phyloP scores from a whole-genome alignment of 163 green algal genomes.

The Scenedesmus sp. region DNA sequence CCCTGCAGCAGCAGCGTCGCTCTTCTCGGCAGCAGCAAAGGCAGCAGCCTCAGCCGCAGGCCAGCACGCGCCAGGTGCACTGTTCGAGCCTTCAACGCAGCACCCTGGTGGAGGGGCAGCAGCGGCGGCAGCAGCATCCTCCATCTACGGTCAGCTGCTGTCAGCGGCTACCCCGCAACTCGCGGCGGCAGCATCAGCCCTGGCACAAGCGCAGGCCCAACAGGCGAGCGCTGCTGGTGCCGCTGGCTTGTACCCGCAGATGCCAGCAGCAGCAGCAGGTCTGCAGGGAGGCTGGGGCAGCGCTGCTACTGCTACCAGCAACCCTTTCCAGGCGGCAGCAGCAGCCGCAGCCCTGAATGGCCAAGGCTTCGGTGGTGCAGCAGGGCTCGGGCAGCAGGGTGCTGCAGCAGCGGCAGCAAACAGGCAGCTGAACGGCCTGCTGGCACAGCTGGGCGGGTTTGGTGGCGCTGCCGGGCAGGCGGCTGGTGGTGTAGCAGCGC shows the following conservation, averaged over 20 bases:
- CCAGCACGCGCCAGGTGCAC: not conserved
- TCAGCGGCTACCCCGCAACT: slow-evolving; percentile 33
- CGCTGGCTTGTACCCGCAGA: not conserved
- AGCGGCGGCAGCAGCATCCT: slow-evolving; percentile 24
- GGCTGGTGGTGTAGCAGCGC: not conserved
- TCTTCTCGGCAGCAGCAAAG: slow-evolving; percentile 31
- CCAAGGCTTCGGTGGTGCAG: not conserved
- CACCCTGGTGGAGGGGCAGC: not conserved
- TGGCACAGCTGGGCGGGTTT: not conserved
- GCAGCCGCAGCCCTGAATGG: slow-evolving; percentile 13
- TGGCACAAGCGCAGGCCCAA: slow-evolving; percentile 23
- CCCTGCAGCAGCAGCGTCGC: slow-evolving; percentile 38
- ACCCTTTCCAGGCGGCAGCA: slow-evolving; percentile 25
- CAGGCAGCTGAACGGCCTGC: not conserved
- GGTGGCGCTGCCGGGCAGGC: slow-evolving; percentile 12
- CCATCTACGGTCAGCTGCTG: slow-evolving; percentile 5
- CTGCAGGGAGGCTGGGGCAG: not conserved
- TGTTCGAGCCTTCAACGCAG: slow-evolving; percentile 50
- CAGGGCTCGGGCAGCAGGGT: not conserved
- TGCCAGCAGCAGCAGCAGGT: not conserved
- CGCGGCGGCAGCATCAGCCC: slow-evolving; percentile 12
- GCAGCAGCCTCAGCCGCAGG: slow-evolving; percentile 40
- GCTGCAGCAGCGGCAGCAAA: slow-evolving; percentile 10
- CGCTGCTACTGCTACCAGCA: not conserved
- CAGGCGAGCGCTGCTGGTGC: not conserved